These are phyloP conservation scores for Backusella tarrabulga DNA, from an alignment of 192 early-diverging fungal genomes.

Conservation along the genomic window DNA sequence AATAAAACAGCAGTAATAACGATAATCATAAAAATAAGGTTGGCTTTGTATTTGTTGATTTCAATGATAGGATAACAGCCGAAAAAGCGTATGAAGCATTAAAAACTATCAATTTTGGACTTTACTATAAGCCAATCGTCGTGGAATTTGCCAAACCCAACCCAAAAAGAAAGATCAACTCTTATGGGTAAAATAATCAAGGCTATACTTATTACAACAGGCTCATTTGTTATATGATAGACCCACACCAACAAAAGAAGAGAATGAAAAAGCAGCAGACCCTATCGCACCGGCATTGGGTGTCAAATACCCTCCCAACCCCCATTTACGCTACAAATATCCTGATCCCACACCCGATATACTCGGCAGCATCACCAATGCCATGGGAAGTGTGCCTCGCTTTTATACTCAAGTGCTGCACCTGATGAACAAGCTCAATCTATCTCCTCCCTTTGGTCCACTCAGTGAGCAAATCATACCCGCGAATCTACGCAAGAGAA, in stretches of 20 bases:
- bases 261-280: conserved; percentile 10
- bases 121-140: conserved; percentile 23
- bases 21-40: conserved; percentile 10
- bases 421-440: conserved; percentile 64
- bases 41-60: conserved; percentile 44
- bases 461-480: conserved; percentile 14
- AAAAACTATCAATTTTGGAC: conserved; percentile 16
- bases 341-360: conserved; percentile 48
- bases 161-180: conserved; percentile 9
- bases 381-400: conserved; percentile 49
- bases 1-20: background rate
- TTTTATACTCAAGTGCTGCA: conserved; percentile 62
- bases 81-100: conserved; percentile 31
- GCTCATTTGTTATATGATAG: background rate
- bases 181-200: background rate
- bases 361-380: conserved; percentile 50
- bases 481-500: conserved; percentile 20
- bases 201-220: background rate
- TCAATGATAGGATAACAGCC: conserved; percentile 29
- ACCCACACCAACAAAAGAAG: background rate
- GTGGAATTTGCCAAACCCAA: conserved; percentile 43
- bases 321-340: conserved; percentile 41
- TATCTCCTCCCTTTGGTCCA: conserved; percentile 51
- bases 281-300: conserved; percentile 30
- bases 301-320: conserved; percentile 38